A percentile compares a stretch with the other conserved stretches of the same genome.
Conservation (phyloP, 106 monocot species). For the Allium cepa region DNA sequence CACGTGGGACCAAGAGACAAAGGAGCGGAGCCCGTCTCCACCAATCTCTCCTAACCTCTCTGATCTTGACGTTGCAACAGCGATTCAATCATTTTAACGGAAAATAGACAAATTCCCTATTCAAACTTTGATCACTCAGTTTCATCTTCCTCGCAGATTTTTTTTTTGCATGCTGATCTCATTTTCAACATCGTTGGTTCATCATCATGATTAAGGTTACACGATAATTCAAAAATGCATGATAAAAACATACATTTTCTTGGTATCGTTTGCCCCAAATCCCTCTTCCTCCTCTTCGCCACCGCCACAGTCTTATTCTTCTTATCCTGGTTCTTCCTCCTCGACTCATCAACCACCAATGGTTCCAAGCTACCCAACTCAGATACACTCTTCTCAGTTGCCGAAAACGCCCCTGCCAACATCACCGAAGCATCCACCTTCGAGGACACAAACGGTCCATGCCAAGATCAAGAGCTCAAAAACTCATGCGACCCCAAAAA, state of each 20-base stretch:
- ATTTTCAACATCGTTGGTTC: background rate
- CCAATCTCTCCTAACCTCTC: background rate
- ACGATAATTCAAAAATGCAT: constrained; percentile 2
- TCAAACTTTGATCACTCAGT: too few relatives aligned
- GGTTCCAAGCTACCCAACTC: constrained; percentile 5
- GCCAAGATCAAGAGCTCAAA: background rate
- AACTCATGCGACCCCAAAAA: constrained; percentile 30
- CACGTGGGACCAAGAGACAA: too few relatives aligned
- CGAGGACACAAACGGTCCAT: background rate
- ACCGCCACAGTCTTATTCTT: constrained; percentile 19
- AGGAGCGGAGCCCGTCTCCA: background rate
- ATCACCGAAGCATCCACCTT: background rate
- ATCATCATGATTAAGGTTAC: background rate
- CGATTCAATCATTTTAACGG: too few relatives aligned
- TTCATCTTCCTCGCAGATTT: background rate
- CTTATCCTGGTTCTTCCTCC: constrained; percentile 36
- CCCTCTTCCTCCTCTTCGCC: constrained; percentile 23
- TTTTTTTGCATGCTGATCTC: background rate
- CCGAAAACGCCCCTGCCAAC: too few relatives aligned
- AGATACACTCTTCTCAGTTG: too few relatives aligned
- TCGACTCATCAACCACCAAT: constrained; percentile 22
- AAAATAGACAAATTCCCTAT: too few relatives aligned
- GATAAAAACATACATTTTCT: constrained; percentile 10
- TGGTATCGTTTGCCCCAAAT: constrained; percentile 10
- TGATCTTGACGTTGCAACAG: background rate